phyloP scores from a whole-genome alignment of 73 alveolate genomes.

The Paramecium sexaurelia region DNA sequence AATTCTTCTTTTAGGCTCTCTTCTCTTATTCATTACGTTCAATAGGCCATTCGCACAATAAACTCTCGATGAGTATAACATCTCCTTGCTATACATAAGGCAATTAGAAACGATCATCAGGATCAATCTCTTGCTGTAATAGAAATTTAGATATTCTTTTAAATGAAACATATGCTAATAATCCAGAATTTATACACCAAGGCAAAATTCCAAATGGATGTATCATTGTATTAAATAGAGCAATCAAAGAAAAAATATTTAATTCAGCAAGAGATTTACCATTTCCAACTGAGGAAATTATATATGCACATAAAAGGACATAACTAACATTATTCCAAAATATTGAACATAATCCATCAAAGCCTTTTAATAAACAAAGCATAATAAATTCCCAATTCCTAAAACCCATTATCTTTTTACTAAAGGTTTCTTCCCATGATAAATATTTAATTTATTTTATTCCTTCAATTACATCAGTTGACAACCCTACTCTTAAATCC shows the following conservation, averaged over 20 bases:
- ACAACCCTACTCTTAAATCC: constrained; percentile 27
- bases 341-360: constrained; percentile 56
- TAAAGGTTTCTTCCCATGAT: constrained; percentile 60
- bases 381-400: constrained; percentile 46
- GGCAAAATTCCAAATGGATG: constrained; percentile 64
- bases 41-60: constrained; percentile 38
- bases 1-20: not conserved
- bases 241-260: constrained; percentile 48
- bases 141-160: constrained; percentile 33
- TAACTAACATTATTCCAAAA: constrained; percentile 65
- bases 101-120: constrained; percentile 36
- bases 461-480: constrained; percentile 59
- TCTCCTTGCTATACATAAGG: not conserved
- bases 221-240: constrained; percentile 35
- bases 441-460: constrained; percentile 55
- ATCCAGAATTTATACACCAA: constrained; percentile 32
- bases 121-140: constrained; percentile 5
- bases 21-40: not conserved
- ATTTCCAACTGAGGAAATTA: not conserved
- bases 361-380: not conserved
- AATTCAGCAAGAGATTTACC: constrained; percentile 45
- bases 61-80: not conserved
- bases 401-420: constrained; percentile 37
- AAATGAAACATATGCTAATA: constrained; percentile 24
- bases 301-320: constrained; percentile 35